Conservation (phyloP, 345 rosid genomes). For the Syzygium aromaticum region DNA sequence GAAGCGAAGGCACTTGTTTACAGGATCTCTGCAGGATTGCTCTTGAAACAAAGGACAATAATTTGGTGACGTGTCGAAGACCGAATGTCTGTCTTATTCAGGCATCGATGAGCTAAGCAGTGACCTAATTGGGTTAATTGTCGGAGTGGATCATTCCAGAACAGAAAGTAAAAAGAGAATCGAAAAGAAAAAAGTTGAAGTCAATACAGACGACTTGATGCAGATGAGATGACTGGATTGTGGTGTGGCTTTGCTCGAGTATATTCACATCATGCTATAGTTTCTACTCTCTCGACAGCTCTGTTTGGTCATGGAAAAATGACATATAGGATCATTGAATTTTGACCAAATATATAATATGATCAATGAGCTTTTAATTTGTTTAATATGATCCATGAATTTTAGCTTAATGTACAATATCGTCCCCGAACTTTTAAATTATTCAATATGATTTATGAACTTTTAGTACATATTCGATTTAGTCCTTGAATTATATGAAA, state of each 20-base stretch:
- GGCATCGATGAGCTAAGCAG: background rate
- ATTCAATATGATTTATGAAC: too few species aligned
- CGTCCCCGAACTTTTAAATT: too few species aligned
- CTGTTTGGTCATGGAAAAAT: background rate
- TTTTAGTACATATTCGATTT: too few species aligned
- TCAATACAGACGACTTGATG: background rate
- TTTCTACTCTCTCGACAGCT: background rate
- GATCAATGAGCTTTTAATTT: too few species aligned
- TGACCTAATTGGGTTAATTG: background rate
- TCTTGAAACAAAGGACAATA: too few species aligned
- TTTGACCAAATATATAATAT: too few species aligned
- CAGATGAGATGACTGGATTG: background rate
- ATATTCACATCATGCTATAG: background rate
- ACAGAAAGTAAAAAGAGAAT: background rate
- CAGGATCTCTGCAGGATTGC: too few species aligned
- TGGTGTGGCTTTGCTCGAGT: background rate
- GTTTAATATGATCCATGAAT: too few species aligned
- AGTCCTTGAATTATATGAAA: too few species aligned
- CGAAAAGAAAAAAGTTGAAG: background rate
- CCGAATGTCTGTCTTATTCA: background rate
- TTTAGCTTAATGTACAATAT: too few species aligned
- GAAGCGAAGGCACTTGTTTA: too few species aligned
- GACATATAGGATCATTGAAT: too few species aligned
- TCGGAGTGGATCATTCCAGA: background rate
- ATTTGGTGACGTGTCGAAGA: background rate